These are phyloP conservation scores for Colletotrichum sp. DNA, from an alignment of 2,329 filamentous ascomycete species.

Conservation along the genomic window DNA sequence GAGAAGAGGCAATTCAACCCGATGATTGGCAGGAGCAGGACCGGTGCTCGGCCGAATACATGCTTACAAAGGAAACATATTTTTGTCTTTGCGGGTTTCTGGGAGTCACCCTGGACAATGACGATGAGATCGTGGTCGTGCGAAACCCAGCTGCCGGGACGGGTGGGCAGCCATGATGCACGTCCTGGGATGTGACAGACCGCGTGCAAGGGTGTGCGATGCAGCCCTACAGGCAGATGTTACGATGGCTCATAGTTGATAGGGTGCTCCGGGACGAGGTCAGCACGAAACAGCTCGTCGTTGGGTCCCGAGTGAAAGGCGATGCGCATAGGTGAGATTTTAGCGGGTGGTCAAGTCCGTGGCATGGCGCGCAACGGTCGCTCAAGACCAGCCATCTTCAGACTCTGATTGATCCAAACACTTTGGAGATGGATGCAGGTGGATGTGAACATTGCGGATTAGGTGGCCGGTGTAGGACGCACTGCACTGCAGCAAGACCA, in stretches of 20 bases:
- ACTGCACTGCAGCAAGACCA: not conserved
- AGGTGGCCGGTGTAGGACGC: not conserved
- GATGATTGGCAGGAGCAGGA: slow-evolving; percentile 2
- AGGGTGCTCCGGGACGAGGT: not conserved
- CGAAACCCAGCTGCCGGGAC: slow-evolving; percentile 3
- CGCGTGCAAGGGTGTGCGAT: not conserved
- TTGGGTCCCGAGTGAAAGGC: not conserved
- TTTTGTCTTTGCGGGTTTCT: slow-evolving; percentile 3
- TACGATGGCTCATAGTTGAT: not conserved
- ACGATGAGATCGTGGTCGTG: not conserved
- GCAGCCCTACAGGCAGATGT: slow-evolving; percentile 8
- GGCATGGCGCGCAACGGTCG: not conserved
- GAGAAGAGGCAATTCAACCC: not conserved
- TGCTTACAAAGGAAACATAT: slow-evolving; percentile 20
- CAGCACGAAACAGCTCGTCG: not conserved
- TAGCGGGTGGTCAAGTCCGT: slow-evolving; percentile 3
- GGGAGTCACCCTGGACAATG: not conserved
- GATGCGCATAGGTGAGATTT: slow-evolving; percentile 19
- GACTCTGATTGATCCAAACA: not conserved
- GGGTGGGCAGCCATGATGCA: not conserved
- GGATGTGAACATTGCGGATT: not conserved
- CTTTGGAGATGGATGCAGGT: not conserved
- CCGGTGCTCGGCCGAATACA: not conserved
- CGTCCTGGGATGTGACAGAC: not conserved
- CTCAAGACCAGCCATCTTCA: not conserved